phyloP scores from a whole-genome alignment of 371 early-diverging fungal genomes.

The Mucor lusitanicus region DNA sequence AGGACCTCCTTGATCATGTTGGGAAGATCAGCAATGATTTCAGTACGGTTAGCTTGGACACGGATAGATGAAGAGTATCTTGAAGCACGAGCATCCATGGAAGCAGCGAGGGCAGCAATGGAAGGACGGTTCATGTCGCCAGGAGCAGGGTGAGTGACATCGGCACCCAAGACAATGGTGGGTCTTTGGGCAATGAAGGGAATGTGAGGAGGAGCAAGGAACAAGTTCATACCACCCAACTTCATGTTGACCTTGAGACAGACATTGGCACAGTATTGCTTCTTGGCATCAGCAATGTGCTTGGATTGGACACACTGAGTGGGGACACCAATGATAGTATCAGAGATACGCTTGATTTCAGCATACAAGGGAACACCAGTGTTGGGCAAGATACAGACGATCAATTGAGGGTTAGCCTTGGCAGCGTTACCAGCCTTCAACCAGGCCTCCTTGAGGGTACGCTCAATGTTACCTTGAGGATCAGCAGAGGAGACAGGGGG shows the following conservation, averaged over 20 bases:
- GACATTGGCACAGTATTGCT: slow-evolving; percentile 77
- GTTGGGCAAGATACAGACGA: slow-evolving; percentile 85
- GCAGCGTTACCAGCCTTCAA: slow-evolving; percentile 70
- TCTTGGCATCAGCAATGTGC: slow-evolving; percentile 66
- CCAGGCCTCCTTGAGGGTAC: slow-evolving; percentile 74
- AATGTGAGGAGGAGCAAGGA: slow-evolving; percentile 44
- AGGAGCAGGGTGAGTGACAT: slow-evolving; percentile 89
- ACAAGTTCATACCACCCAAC: slow-evolving; percentile 80
- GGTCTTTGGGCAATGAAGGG: slow-evolving; percentile 70
- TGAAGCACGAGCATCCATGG: slow-evolving; percentile 88
- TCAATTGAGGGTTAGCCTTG: slow-evolving; percentile 73
- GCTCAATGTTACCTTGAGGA: slow-evolving; percentile 68
- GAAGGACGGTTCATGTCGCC: slow-evolving; percentile 79
- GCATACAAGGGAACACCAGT: slow-evolving; percentile 88
- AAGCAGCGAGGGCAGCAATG: slow-evolving; percentile 69
- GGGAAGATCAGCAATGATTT: slow-evolving; percentile 85
- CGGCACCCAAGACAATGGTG: slow-evolving; percentile 95
- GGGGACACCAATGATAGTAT: slow-evolving; percentile 87
- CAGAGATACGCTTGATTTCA: slow-evolving; percentile 92
- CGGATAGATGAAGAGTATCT: slow-evolving; percentile 83
- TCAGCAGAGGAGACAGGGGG: slow-evolving; percentile 74
- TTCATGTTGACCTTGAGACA: slow-evolving; percentile 90
- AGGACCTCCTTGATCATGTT: slow-evolving; percentile 85
- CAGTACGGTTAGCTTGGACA: slow-evolving; percentile 82
- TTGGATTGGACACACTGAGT: slow-evolving; percentile 92